Percentiles rank a stretch among this genome's conserved stretches.
Evolutionary conservation across 1,284 basidiomycete genomes (phyloP).

Genomic region (Apiotrichum akiyoshidainum): DNA sequence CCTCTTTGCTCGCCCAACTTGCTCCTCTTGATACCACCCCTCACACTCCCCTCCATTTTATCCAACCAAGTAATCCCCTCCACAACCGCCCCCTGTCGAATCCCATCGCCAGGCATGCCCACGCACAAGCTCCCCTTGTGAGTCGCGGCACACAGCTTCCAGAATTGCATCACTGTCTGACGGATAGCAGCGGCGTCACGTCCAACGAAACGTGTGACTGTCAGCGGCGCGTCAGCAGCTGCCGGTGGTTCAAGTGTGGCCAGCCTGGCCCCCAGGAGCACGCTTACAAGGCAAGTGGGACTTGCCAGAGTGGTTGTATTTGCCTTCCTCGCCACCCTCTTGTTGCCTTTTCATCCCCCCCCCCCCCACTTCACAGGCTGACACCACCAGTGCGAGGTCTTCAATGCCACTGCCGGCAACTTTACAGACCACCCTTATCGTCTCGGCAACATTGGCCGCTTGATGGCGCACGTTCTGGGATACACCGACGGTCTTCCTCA

Average conservation of each 20-base stretch:
- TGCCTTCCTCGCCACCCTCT: background rate
- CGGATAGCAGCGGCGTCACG: too few species aligned
- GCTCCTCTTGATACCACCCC: background rate
- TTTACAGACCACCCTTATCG: constrained; percentile 6
- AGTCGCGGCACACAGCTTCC: background rate
- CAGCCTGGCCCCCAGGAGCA: constrained; percentile 20
- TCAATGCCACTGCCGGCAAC: constrained; percentile 18
- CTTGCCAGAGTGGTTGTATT: background rate
- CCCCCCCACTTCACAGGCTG: too few species aligned
- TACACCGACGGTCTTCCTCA: constrained; percentile 9
- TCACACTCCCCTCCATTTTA: background rate
- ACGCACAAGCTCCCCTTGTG: background rate
- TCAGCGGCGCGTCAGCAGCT: constrained; percentile 2
- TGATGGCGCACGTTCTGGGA: constrained; percentile 12
- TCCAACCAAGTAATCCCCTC: background rate
- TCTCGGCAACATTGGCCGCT: constrained; percentile 4
- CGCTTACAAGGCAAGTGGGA: constrained; percentile 14
- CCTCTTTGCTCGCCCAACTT: background rate
- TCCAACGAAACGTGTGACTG: constrained; percentile 4
- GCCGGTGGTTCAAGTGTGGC: constrained; percentile 20
- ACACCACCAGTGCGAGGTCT: constrained; percentile 14
- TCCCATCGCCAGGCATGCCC: background rate
- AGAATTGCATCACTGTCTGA: too few species aligned
- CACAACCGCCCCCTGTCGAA: too few species aligned
- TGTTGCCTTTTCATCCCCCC: background rate